Evolutionary conservation across 495 filamentous ascomycete genomes (phyloP), one percentile per base, ranked within the genome.

Genomic region (Trichoderma virens): DNA sequence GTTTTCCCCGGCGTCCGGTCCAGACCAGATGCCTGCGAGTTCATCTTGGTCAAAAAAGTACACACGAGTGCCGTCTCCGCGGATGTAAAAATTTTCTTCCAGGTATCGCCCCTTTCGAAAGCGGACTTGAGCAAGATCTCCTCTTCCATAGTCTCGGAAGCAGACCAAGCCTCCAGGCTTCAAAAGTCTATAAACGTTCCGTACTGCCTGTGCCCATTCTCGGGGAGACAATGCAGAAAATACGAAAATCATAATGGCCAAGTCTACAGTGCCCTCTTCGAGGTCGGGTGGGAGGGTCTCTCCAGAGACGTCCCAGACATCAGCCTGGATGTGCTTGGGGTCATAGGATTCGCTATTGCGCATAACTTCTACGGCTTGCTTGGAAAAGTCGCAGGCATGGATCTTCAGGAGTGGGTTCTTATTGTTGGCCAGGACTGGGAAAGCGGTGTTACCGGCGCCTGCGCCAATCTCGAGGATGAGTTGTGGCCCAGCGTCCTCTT

Each of bases 11-110:
- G 70, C 68, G 9, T 67, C 39, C 25, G 71, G 56, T 18, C 76
- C 82, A n/a, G 81, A 76, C 89, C 93, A 98, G 63, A 97, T 93
- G 39, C 84, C 70, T 38, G 81, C 79, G 66, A 98, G 75, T 74
- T 98, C 88, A 28, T 92, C 87, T 73, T 86, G 81, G 35, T 96
- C 92, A 70, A 98, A 98, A 74, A 98, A 98, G 74, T 97, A 98
- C 7, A 98, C 94, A 27, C 94, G 86, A 8, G 94, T 98, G 4
- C 94, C 94, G 71, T 98, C 94, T 5, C 94, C 94, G 14, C 94
- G 80, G 38, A 97, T 87, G 75, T 98, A 98, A 68, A 98, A 98
- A 71, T 97, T 98, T 78, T 97, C 94, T 61, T 88, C 89, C 72
- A 98, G 79, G 70, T 91, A 97, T 60, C 94, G 82, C 16, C 89